phyloP scores from a whole-genome alignment of 2,329 filamentous ascomycete species.

The Rhynchosporium agropyri region DNA sequence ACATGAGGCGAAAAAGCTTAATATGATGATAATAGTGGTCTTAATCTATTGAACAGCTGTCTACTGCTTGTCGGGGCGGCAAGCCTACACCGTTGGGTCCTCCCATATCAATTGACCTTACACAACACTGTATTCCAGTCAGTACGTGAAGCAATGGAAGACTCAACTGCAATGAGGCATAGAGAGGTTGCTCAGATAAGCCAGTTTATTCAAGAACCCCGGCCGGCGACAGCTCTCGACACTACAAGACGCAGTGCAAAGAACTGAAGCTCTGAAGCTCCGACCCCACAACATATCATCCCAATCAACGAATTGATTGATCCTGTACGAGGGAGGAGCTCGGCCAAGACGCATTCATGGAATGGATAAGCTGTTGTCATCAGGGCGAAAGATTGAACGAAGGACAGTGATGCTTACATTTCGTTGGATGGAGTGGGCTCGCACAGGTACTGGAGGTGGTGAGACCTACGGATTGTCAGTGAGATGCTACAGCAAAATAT shows the following conservation, averaged over 20 bases:
- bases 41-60: background rate
- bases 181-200: slow-evolving; percentile 59
- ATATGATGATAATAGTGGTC: background rate
- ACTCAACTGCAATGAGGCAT: slow-evolving; percentile 5
- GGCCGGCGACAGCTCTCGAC: slow-evolving; percentile 55
- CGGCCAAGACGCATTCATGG: slow-evolving; percentile 68
- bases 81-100: background rate
- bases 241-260: slow-evolving; percentile 61
- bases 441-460: background rate
- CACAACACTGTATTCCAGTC: background rate
- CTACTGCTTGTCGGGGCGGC: background rate
- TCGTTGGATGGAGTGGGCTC: background rate
- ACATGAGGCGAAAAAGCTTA: background rate
- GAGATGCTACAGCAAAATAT: background rate
- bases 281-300: slow-evolving; percentile 79
- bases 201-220: slow-evolving; percentile 69
- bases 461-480: slow-evolving; percentile 23
- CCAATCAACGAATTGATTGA: slow-evolving; percentile 50
- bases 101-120: background rate
- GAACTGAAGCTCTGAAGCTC: slow-evolving; percentile 59
- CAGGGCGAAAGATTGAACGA: slow-evolving; percentile 42
- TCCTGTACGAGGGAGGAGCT: slow-evolving; percentile 76
- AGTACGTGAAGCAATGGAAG: slow-evolving; percentile 12
- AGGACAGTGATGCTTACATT: slow-evolving; percentile 32
- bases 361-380: slow-evolving; percentile 77